Base-by-base conservation (phyloP, 202 grass and related monocot species). In the Panicum virgatum region DNA sequence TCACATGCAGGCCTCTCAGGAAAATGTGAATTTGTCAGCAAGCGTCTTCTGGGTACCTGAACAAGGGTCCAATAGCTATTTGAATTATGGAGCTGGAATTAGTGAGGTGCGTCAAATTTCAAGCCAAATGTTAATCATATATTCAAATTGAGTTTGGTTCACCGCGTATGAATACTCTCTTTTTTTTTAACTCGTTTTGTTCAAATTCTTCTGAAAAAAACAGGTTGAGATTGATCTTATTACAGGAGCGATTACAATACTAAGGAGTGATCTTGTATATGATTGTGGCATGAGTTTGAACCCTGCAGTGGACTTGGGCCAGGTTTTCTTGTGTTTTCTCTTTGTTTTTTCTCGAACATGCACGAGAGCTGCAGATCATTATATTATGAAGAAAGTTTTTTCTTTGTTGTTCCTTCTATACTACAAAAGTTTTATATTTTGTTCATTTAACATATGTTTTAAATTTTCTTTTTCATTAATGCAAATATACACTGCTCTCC, bases 271-370 rank as follows among this genome's bases (percentile, higher is more conserved):
- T 53, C 46, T 97, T 88, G 45, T 87, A 6, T 97, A 97, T 69
- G 94, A 97, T 66, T 97, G 89, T 80, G 91, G 94, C 14, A 88
- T 85, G 61, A 97, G 94, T 40, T 87, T 97, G 58, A 97, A 97
- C 69, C 91, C 91, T 86, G 94, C 94, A 16, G 91, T 97, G 1
- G 91, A 97, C 72, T 85, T 97, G 51, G 94, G 94, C 60, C 91
- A 97, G 89, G 91, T 76, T 75, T 79, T 47, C 16, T 62, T 12
- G 7, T 26, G 51, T 5, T 44, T 51, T 32, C 2, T 37, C 3
- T 73, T 19, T 34, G 32, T 34, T 34, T 71, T 16, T 48, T 15
- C 14, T 48, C 46, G 15, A 48, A 18, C 46, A 48, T 14, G 5
- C 46, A 48, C 0, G 14, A 48, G 46, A 48, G 46, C 3, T 18